A percentile compares a stretch with the other conserved stretches of the same genome.
phyloP scores from a whole-genome alignment of 495 filamentous ascomycete genomes.

The Daldinia grandis region DNA sequence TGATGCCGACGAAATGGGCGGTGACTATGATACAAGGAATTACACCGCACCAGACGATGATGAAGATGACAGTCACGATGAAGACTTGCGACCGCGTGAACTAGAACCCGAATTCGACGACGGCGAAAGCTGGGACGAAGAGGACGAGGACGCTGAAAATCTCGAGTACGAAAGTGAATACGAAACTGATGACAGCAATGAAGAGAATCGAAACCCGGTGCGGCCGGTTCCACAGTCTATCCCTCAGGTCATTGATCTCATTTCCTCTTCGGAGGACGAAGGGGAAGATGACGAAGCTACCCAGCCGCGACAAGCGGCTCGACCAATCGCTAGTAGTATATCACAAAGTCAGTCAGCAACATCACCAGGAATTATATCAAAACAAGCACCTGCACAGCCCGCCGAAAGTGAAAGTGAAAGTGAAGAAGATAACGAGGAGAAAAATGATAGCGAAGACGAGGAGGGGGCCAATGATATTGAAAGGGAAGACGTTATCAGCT shows the following conservation, averaged over 20 bases:
- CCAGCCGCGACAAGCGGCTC: background rate
- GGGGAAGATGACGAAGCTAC: slow-evolving; percentile 32
- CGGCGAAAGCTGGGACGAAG: slow-evolving; percentile 43
- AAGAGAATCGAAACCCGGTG: slow-evolving; percentile 13
- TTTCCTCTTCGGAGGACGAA: slow-evolving; percentile 53
- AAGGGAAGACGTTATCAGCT: slow-evolving; percentile 14
- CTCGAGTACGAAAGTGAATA: slow-evolving; percentile 36
- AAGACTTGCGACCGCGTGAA: slow-evolving; percentile 36
- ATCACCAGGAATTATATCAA: background rate
- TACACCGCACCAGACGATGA: slow-evolving; percentile 48
- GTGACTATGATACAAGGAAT: slow-evolving; percentile 44
- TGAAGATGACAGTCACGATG: slow-evolving; percentile 49
- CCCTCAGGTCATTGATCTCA: slow-evolving; percentile 50
- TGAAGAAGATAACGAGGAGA: slow-evolving; percentile 14
- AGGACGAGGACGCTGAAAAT: slow-evolving; percentile 42
- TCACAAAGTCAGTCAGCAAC: slow-evolving; percentile 1
- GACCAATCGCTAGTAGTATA: background rate
- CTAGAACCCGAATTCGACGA: slow-evolving; percentile 43
- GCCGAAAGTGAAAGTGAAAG: slow-evolving; percentile 12
- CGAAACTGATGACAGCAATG: slow-evolving; percentile 29
- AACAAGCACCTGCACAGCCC: background rate
- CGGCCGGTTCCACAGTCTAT: slow-evolving; percentile 23
- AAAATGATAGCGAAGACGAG: slow-evolving; percentile 11
- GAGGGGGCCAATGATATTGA: slow-evolving; percentile 11
- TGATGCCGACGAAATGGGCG: slow-evolving; percentile 43